Percentiles rank a stretch among this genome's conserved stretches.
phyloP scores from a whole-genome alignment of 768 basidiomycete genomes.

The Lyophyllum shimeji region DNA sequence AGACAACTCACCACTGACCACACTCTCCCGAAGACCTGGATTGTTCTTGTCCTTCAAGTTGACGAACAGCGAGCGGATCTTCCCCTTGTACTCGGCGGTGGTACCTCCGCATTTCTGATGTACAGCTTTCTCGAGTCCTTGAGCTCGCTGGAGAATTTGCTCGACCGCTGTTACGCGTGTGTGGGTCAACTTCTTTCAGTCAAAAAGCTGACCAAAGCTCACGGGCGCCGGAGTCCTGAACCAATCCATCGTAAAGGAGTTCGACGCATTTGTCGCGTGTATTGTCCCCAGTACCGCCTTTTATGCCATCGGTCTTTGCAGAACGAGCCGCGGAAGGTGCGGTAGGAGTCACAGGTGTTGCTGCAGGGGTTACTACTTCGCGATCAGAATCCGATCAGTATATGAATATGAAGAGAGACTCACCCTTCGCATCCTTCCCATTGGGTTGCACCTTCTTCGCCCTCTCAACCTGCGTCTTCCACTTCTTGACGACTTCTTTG shows the following conservation, averaged over 20 bases:
- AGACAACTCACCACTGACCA: constrained; percentile 79
- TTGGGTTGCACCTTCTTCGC: constrained; percentile 35
- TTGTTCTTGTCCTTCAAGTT: constrained; percentile 97
- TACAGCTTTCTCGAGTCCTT: constrained; percentile 72
- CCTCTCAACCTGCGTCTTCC: constrained; percentile 87
- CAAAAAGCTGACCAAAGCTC: constrained; percentile 34
- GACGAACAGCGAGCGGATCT: constrained; percentile 85
- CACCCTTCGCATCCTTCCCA: constrained; percentile 31
- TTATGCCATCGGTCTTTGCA: constrained; percentile 71
- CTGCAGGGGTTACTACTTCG: constrained; percentile 31
- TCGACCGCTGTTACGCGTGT: constrained; percentile 58
- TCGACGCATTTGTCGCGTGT: constrained; percentile 87
- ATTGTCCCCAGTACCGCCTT: constrained; percentile 59
- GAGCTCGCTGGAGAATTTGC: constrained; percentile 63
- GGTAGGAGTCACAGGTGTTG: constrained; percentile 39
- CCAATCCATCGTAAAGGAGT: constrained; percentile 90
- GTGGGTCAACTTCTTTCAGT: not conserved
- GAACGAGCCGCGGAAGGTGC: constrained; percentile 43
- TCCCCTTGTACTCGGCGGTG: constrained; percentile 61
- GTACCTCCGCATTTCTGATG: constrained; percentile 42
- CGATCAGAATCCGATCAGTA: constrained; percentile 4
- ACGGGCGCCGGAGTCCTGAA: constrained; percentile 86
- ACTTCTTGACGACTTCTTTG: constrained; percentile 89
- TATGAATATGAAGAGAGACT: constrained; percentile 6
- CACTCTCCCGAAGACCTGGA: constrained; percentile 77